Evolutionary conservation across 495 filamentous ascomycete species (phyloP).

Genomic region (Lentithecium fluviatile): DNA sequence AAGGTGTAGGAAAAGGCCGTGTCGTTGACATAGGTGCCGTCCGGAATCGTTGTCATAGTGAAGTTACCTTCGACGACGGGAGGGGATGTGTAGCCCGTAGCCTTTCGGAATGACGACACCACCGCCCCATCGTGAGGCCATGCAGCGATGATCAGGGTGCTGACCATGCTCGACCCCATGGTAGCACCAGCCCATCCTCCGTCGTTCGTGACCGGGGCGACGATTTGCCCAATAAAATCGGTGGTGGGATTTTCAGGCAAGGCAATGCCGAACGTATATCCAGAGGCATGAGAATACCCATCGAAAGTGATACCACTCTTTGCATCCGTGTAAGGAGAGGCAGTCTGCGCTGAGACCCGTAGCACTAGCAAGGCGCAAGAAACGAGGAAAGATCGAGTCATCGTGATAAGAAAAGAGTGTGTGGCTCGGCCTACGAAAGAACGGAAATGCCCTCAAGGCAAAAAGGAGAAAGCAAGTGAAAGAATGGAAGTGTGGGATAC

Average conservation of each 20-base stretch:
- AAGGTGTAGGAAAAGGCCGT: slow-evolving; percentile 46
- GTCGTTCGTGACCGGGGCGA: slow-evolving; percentile 25
- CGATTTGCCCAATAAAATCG: slow-evolving; percentile 47
- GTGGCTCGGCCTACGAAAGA: slow-evolving; percentile 15
- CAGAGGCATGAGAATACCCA: slow-evolving; percentile 35
- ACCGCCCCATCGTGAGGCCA: slow-evolving; percentile 45
- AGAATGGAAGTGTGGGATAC: no score
- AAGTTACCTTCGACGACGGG: slow-evolving; percentile 28
- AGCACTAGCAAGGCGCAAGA: slow-evolving; percentile 10
- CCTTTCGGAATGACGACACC: slow-evolving; percentile 41
- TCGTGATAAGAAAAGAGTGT: background rate
- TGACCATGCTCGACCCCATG: slow-evolving; percentile 43
- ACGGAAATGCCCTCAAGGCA: slow-evolving; percentile 25
- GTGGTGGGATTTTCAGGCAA: slow-evolving; percentile 40
- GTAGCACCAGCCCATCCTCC: slow-evolving; percentile 42
- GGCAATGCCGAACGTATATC: slow-evolving; percentile 44
- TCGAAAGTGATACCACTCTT: slow-evolving; percentile 45
- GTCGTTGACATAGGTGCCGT: slow-evolving; percentile 43
- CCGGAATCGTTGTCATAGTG: slow-evolving; percentile 38
- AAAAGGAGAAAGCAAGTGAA: no score
- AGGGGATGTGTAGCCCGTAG: slow-evolving; percentile 36
- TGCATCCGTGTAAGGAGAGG: slow-evolving; percentile 42
- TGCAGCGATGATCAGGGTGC: slow-evolving; percentile 43
- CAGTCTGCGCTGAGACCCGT: slow-evolving; percentile 5
- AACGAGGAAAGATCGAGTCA: slow-evolving; percentile 13